These are phyloP conservation scores for Claviceps africana DNA, from an alignment of 2,329 filamentous ascomycete genomes.

Conservation along the genomic window DNA sequence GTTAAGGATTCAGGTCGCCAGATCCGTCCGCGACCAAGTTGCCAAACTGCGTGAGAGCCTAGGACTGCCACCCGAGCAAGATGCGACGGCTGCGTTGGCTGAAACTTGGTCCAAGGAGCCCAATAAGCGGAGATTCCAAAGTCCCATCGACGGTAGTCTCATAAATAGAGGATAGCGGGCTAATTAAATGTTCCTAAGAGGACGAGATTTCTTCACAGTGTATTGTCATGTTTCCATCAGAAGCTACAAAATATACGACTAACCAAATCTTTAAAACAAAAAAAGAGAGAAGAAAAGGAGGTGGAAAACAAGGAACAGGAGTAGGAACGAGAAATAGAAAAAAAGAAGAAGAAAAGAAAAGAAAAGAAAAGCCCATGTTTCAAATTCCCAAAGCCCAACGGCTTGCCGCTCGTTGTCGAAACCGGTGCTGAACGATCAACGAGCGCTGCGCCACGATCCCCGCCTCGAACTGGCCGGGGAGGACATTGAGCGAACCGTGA, in stretches of 20 bases:
- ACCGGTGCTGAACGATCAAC: neutral
- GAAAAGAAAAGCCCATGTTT: neutral
- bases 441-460: neutral
- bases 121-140: conserved; percentile 33
- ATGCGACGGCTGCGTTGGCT: conserved; percentile 60
- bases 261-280: neutral
- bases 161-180: conserved; percentile 21
- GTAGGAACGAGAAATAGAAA: neutral
- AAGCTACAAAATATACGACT: neutral
- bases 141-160: conserved; percentile 38
- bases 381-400: neutral
- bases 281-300: neutral
- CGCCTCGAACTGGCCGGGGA: neutral
- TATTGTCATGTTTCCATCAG: neutral
- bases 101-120: conserved; percentile 61
- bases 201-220: neutral
- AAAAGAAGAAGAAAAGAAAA: neutral
- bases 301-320: neutral
- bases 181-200: neutral
- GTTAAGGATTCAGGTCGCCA: conserved; percentile 61
- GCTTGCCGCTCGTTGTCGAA: neutral
- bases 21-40: conserved; percentile 64
- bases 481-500: neutral
- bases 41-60: conserved; percentile 58
- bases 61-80: conserved; percentile 63